phyloP scores from a whole-genome alignment of 768 basidiomycete species.

The Boletus vermiculosoides region DNA sequence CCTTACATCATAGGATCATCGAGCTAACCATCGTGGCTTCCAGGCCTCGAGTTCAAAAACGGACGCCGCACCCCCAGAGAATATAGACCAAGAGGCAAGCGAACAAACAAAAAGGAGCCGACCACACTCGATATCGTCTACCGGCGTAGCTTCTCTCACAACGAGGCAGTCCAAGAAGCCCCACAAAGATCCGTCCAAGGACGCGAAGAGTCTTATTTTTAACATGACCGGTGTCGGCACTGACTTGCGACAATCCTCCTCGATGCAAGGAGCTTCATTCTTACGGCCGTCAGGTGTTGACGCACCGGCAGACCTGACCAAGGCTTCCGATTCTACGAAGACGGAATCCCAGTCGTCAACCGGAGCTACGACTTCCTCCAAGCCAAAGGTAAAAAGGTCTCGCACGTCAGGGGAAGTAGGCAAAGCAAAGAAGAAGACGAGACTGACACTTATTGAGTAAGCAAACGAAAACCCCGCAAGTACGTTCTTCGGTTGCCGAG shows the following conservation, averaged over 20 bases:
- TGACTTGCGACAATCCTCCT: constrained; percentile 42
- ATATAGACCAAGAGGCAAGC: constrained; percentile 22
- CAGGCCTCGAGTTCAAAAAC: constrained; percentile 18
- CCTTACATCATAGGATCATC: constrained; percentile 19
- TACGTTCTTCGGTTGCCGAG: constrained; percentile 23
- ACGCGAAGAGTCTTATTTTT: constrained; percentile 46
- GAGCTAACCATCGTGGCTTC: constrained; percentile 16
- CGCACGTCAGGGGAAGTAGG: constrained; percentile 18
- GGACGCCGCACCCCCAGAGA: constrained; percentile 6
- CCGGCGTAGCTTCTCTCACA: constrained; percentile 3
- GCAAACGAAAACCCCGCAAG: constrained; percentile 9
- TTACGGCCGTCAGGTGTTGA: constrained; percentile 26
- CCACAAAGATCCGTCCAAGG: constrained; percentile 30
- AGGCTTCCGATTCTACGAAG: constrained; percentile 6
- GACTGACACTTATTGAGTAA: constrained; percentile 26
- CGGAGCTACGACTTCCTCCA: constrained; percentile 7
- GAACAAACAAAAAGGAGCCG: constrained; percentile 19
- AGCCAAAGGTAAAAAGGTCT: constrained; percentile 23
- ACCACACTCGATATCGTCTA: constrained; percentile 26
- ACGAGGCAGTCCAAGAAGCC: constrained; percentile 19
- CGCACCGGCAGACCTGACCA: constrained; percentile 13
- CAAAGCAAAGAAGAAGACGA: constrained; percentile 28
- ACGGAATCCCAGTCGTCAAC: constrained; percentile 3
- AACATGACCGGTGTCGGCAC: constrained; percentile 48
- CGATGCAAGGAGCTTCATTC: constrained; percentile 15